phyloP scores from a whole-genome alignment of 2,329 filamentous ascomycete species.

The Diaporthe citri region DNA sequence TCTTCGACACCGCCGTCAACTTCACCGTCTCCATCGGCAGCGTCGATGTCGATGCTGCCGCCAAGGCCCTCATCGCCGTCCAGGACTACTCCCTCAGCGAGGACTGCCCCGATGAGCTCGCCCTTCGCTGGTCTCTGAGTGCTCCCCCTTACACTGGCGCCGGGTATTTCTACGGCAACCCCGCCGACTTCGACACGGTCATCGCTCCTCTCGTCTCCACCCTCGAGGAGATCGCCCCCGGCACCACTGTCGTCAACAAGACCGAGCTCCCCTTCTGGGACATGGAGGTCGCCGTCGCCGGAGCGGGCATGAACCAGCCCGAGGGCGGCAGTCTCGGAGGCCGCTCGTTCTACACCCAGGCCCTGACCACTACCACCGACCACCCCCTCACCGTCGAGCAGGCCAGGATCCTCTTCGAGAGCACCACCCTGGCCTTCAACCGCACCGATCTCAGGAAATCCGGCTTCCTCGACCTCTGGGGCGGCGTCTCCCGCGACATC shows the following conservation, averaged over 20 bases:
- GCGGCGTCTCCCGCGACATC: slow-evolving; percentile 16
- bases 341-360: slow-evolving; percentile 23
- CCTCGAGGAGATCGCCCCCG: slow-evolving; percentile 7
- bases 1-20: slow-evolving; percentile 6
- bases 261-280: slow-evolving; percentile 19
- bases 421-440: slow-evolving; percentile 11
- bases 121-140: slow-evolving; percentile 14
- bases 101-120: slow-evolving; percentile 5
- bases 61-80: slow-evolving; percentile 7
- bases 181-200: background rate
- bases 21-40: slow-evolving; percentile 14
- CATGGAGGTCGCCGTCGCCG: slow-evolving; percentile 22
- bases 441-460: slow-evolving; percentile 14
- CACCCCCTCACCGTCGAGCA: slow-evolving; percentile 15
- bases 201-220: slow-evolving; percentile 3
- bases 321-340: slow-evolving; percentile 8
- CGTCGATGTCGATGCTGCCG: background rate
- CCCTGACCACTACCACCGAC: slow-evolving; percentile 18
- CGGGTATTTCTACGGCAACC: slow-evolving; percentile 21
- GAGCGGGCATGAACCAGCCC: slow-evolving; percentile 19
- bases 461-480: slow-evolving; percentile 18
- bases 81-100: slow-evolving; percentile 11
- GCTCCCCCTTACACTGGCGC: slow-evolving; percentile 10
- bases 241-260: background rate
- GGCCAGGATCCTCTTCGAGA: slow-evolving; percentile 9